Evolutionary conservation across 2,329 filamentous ascomycete species (phyloP).

Genomic region (Exophiala sp.): DNA sequence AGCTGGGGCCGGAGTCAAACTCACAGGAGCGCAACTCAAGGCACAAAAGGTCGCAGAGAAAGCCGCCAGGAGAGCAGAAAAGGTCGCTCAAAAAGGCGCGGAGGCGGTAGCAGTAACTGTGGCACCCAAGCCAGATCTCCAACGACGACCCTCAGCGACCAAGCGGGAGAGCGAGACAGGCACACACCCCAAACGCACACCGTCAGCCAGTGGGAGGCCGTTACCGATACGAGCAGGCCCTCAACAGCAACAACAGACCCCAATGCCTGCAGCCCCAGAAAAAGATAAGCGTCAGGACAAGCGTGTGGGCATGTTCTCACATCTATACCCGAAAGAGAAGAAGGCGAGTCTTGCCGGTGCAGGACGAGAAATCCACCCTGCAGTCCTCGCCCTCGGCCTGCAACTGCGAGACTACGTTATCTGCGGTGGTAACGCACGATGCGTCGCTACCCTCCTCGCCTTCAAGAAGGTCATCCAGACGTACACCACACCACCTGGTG

Average conservation of each 20-base stretch:
- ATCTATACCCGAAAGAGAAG: slow-evolving; percentile 73
- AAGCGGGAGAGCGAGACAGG: slow-evolving; percentile 30
- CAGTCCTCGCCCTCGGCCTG: slow-evolving; percentile 78
- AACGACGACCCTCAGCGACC: slow-evolving; percentile 21
- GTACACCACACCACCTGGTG: slow-evolving; percentile 84
- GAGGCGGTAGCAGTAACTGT: slow-evolving; percentile 30
- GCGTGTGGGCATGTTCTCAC: slow-evolving; percentile 73
- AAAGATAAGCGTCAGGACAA: slow-evolving; percentile 46
- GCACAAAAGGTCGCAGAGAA: slow-evolving; percentile 89
- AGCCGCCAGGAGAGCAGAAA: slow-evolving; percentile 72
- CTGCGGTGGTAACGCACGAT: slow-evolving; percentile 81
- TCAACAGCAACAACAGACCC: slow-evolving; percentile 28
- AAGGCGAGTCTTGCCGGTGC: slow-evolving; percentile 60
- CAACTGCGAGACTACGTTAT: slow-evolving; percentile 87
- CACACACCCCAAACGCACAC: slow-evolving; percentile 34
- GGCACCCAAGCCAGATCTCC: slow-evolving; percentile 30
- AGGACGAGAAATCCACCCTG: slow-evolving; percentile 74
- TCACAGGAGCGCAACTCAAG: slow-evolving; percentile 69
- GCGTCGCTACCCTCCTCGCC: slow-evolving; percentile 80
- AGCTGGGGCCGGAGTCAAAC: slow-evolving; percentile 34
- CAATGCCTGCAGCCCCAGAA: slow-evolving; percentile 32
- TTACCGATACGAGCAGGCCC: slow-evolving; percentile 34
- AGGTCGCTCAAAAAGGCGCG: slow-evolving; percentile 51
- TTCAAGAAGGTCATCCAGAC: slow-evolving; percentile 93
- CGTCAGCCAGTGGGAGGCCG: slow-evolving; percentile 20